Evolutionary conservation across 257 asterid species (phyloP), one percentile per base, ranked within the genome.

Genomic region (Jacaranda copaia): DNA sequence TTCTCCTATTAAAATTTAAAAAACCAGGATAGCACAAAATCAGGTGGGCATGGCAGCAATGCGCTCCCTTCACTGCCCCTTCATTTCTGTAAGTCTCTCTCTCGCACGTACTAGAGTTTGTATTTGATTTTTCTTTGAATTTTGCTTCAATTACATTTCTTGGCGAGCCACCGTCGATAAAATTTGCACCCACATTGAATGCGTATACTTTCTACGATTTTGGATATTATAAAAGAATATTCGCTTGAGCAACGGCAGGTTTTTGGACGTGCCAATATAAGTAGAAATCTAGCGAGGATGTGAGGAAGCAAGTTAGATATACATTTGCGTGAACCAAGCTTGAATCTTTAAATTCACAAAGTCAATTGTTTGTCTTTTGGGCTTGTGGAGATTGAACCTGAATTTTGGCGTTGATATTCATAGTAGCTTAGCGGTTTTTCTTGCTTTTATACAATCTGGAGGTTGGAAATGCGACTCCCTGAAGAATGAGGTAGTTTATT

Each of bases 71-170:
- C 85, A 73, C 72, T 73, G 75, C n/a, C 82, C 84, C 76, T 77
- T 78, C 68, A 52, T 83, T 57, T 80, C 80, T 51, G 94, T 90
- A 82, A 83, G 89, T 67, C 9, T 59, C 69, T 62, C 57, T 20
- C 52, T 25, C 48, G 7, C 65, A 11, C 60, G 3, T n/a, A 59
- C n/a, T n/a, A n/a, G n/a, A n/a, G n/a, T n/a, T n/a, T n/a, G 15
- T 19, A 19, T 49, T 15, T 2, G 13, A 32, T 42, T 42, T 36
- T 4, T 51, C 46, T 58, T 14, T 9, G 19, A 39, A 14, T 18
- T 36, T 35, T 45, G 70, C 72, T 77, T 62, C 73, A 48, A 25
- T 68, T 58, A 5, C 76, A 46, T 45, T 56, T 36, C 18, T 64
- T 35, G 53, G 40, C 70, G 20, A 52, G 18, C 67, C 9, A 67